Base-by-base conservation (phyloP, 2,329 filamentous ascomycete genomes). In the Pseudocercospora pini-densiflorae region DNA sequence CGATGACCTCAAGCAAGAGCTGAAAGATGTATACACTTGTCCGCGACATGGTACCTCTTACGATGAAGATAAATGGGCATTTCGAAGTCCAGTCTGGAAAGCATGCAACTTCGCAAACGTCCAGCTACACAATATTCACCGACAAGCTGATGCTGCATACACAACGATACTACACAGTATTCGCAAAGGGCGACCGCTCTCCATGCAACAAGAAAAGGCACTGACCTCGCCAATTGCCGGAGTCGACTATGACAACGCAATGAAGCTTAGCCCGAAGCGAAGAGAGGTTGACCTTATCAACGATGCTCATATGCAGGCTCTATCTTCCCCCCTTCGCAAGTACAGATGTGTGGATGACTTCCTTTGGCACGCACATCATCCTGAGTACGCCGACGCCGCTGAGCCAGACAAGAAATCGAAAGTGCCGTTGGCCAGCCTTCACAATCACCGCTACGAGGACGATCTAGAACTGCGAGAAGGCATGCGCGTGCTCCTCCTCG, bases 41-140 rank as follows among this genome's bases (percentile, higher is more conserved):
- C n/a, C 33, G 2, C 19, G 79, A 64, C 59, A 65, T 59, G 29
- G 51, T 1, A 19, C 24, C 3, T 51, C 45, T 19, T 16, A 33
- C 12, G 63, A 65, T 40, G 21, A 59, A 12, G 51, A 58, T n/a
- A 63, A 63, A 27, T 66, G 87, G 85, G 88, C 87, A 0, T 90
- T 90, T 69, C 78, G 80, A n/a, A 87, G 85, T 70, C 65, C 76
- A 2, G 83, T 83, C 0, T 90, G 88, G 88, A 63, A 76, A 10
- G 77, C 83, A 51, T 86, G 85, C 65, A 68, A 83, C 1, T 89
- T 90, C 70, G 74, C 73, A 1, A 80, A 86, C 63, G 77, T 88
- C 0, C 79, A 86, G 9, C 79, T 90, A 0, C 82, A 77, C 0
- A 78, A 83, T 4, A 85, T 89, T 2, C 86, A 88, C 70, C 83